Conservation (phyloP, 2,329 filamentous ascomycete genomes). For the Xylariaceae sp. region DNA sequence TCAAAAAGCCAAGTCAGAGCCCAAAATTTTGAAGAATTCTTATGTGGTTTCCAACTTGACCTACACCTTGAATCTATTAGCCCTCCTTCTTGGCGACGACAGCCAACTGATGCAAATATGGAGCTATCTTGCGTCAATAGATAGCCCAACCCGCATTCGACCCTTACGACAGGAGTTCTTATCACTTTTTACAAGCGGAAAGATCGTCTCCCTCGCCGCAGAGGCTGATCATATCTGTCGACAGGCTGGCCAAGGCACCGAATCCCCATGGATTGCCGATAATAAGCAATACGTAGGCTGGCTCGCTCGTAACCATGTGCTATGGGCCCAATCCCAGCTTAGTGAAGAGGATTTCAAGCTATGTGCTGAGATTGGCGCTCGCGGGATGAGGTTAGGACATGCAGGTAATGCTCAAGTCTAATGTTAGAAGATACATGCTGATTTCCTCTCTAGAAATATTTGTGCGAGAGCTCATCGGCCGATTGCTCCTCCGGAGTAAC, state of each 20-base stretch:
- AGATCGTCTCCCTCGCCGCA: conserved; percentile 46
- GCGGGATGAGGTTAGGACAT: conserved; percentile 67
- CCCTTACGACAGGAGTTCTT: conserved; percentile 41
- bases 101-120: conserved; percentile 26
- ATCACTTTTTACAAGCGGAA: conserved; percentile 44
- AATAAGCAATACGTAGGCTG: conserved; percentile 63
- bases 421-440: background rate
- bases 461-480: conserved; percentile 29
- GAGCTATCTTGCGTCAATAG: conserved; percentile 16
- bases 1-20: conserved; percentile 41
- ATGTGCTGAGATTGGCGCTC: conserved; percentile 47
- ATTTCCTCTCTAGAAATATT: conserved; percentile 36
- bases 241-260: conserved; percentile 29
- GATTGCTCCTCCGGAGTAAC: conserved; percentile 24
- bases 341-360: conserved; percentile 38
- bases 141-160: conserved; percentile 26
- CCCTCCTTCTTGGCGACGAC: conserved; percentile 38
- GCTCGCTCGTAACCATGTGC: conserved; percentile 61
- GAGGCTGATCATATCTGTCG: conserved; percentile 51
- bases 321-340: conserved; percentile 35
- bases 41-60: conserved; percentile 41
- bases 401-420: conserved; percentile 45
- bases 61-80: conserved; percentile 42
- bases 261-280: conserved; percentile 55
- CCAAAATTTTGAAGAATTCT: conserved; percentile 36